Evolutionary conservation across 2,329 filamentous ascomycete species (phyloP), one percentile per base, ranked within the genome.

Genomic region (Arthrobotrys sinensis): DNA sequence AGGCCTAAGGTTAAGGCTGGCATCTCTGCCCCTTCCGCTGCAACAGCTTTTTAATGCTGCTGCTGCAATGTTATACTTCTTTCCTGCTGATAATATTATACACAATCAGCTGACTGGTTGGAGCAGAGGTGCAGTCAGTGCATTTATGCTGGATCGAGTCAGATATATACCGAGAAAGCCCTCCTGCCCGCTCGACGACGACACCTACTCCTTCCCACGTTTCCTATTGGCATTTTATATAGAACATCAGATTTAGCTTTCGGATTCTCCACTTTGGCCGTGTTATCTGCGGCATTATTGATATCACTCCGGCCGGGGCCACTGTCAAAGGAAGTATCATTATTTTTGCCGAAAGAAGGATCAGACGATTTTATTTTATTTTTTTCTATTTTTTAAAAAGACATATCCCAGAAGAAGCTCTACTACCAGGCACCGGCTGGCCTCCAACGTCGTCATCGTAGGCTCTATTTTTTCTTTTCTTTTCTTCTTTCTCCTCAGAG

Each of bases 261-360:
- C 38, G 40, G 48, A 45, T 45, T 62, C 65, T 48, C 73, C 73
- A 77, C 73, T 53, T 36, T 53, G 57, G 67, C 45, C 40, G 19
- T 71, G 73, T 71, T 77, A 77, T 77, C 66, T 77, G 73, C 73
- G 73, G 73, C 60, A 77, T 77, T 77, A 77, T 77, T 77, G 73
- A 71, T 77, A 77, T 77, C 73, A 71, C 43, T 60, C 67, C 72
- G 57, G 65, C 65, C 72, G 38, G 72, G 72, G 70, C 63, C 40
- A 66, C 7, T 52, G 10, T 45, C 16, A 14, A 50, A 67, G 60
- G 63, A 52, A 60, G 52, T 60, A 64, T 65, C 48, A 38, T 45
- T 45, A 32, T 36, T 53, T 65, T 64, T 69, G 64, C 48, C 72
- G 46, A 76, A 65, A 65, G 55, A 76, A 76, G 65, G 72, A 76